Base-by-base conservation (phyloP, 106 monocot species). In the Triglochin maritima region DNA sequence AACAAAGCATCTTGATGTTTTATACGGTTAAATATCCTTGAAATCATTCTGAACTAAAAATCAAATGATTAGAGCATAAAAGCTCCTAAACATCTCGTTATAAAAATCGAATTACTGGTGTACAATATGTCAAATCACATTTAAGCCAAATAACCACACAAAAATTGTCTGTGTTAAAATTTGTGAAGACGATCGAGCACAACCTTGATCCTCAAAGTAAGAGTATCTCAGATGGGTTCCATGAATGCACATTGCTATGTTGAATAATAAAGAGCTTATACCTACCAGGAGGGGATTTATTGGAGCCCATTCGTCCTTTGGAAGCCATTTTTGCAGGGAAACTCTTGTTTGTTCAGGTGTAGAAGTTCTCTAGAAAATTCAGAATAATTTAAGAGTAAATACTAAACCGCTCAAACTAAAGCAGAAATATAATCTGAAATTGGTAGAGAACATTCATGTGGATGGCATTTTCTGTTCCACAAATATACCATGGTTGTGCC, bases 281-380 rank as follows among this genome's bases (percentile, higher is more conserved):
- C 77, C 69, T 88, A 92, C 98, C 88, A 92, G 60, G 50, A 99
- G 70, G 9, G 89, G 98, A 78, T 99, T 99, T 4, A 99, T 99
- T 13, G 79, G 77, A 71, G 76, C 80, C 98, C 98, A 99, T 78
- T 92, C 88, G 71, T 92, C 84, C 82, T 89, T 99, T 45, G 98
- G 98, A 56, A 99, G 76, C 98, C 98, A 99, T 65, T 66, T 79
- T 76, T 99, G 72, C 68, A 92, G 70, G 58, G 86, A 88, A 5
- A 89, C 78, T 78, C 98, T 86, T 9, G 98, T 99, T 78, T 88
- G 79, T 74, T 92, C 98, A 46, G 98, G 92, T 68, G 80, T 67
- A 10, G 68, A 74, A 50, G 96, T 98, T 86, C 84, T 89, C 98
- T 98, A 29, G 29, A 7, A 43, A 17, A 51, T 17, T 17, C 3